These are phyloP conservation scores for Hypoxylon rubiginosum DNA, from an alignment of 2,329 filamentous ascomycete species.

Conservation along the genomic window DNA sequence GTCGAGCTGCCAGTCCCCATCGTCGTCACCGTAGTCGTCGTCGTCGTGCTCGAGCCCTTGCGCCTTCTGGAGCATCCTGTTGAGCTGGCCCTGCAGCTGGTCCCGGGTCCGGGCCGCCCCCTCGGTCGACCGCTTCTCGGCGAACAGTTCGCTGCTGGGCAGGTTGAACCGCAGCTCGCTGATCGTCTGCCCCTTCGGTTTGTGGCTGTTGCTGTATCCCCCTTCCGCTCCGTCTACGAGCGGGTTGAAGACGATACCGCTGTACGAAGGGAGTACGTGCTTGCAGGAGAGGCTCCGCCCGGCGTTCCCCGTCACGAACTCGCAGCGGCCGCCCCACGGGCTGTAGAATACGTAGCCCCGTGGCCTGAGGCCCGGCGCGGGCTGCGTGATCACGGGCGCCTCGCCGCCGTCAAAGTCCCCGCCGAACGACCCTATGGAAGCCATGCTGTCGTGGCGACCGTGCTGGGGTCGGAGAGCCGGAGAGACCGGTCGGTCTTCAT, in stretches of 20 bases:
- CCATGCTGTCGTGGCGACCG: constrained; percentile 49
- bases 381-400: constrained; percentile 56
- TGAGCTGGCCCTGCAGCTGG: constrained; percentile 57
- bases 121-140: constrained; percentile 54
- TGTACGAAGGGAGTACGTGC: constrained; percentile 71
- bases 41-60: constrained; percentile 54
- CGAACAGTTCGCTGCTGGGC: constrained; percentile 69
- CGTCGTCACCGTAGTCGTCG: constrained; percentile 51
- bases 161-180: constrained; percentile 94
- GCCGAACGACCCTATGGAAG: constrained; percentile 54
- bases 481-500: constrained; percentile 48
- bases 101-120: constrained; percentile 50
- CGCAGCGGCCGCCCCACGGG: constrained; percentile 89
- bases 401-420: constrained; percentile 49
- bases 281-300: constrained; percentile 82
- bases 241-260: constrained; percentile 58
- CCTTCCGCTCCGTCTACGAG: constrained; percentile 56
- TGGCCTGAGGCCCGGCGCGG: constrained; percentile 64
- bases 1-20: constrained; percentile 67
- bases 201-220: constrained; percentile 51
- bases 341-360: constrained; percentile 83
- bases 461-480: constrained; percentile 47
- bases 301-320: constrained; percentile 82
- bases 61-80: constrained; percentile 47
- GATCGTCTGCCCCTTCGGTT: constrained; percentile 60